Conservation (phyloP, 2,329 filamentous ascomycete genomes). For the Hypomyces perniciosus region DNA sequence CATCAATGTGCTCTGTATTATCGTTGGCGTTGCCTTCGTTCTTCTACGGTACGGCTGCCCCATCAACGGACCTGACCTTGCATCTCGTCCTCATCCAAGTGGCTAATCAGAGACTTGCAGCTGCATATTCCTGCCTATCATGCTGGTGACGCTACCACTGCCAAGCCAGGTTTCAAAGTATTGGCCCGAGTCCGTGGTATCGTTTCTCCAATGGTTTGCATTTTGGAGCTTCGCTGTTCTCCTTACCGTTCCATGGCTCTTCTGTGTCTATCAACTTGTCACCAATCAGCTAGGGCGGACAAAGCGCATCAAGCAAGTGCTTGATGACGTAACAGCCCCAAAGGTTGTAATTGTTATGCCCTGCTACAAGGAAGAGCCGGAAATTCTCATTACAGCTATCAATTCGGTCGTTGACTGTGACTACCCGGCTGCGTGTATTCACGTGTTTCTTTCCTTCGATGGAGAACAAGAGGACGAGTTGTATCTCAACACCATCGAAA, state of each 20-base stretch:
- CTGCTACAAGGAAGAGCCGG: slow-evolving; percentile 86
- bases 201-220: slow-evolving; percentile 82
- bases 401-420: slow-evolving; percentile 92
- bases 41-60: slow-evolving; percentile 56
- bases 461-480: slow-evolving; percentile 84
- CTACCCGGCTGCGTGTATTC: slow-evolving; percentile 85
- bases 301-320: slow-evolving; percentile 73
- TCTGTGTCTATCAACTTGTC: slow-evolving; percentile 87
- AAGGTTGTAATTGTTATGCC: slow-evolving; percentile 97
- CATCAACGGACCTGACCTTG: no score
- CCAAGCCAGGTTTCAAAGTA: slow-evolving; percentile 64
- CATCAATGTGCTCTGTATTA: slow-evolving; percentile 67
- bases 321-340: slow-evolving; percentile 80
- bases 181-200: slow-evolving; percentile 65
- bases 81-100: not conserved
- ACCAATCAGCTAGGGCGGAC: slow-evolving; percentile 78
- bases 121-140: slow-evolving; percentile 81
- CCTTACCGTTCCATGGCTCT: slow-evolving; percentile 82
- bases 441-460: slow-evolving; percentile 93
- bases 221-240: slow-evolving; percentile 89
- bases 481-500: slow-evolving; percentile 79
- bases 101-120: slow-evolving; percentile 36
- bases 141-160: slow-evolving; percentile 86
- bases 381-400: slow-evolving; percentile 75
- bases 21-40: slow-evolving; percentile 71